Evolutionary conservation across 345 rosid species (phyloP).

Genomic region (Eucalyptus paniculata): DNA sequence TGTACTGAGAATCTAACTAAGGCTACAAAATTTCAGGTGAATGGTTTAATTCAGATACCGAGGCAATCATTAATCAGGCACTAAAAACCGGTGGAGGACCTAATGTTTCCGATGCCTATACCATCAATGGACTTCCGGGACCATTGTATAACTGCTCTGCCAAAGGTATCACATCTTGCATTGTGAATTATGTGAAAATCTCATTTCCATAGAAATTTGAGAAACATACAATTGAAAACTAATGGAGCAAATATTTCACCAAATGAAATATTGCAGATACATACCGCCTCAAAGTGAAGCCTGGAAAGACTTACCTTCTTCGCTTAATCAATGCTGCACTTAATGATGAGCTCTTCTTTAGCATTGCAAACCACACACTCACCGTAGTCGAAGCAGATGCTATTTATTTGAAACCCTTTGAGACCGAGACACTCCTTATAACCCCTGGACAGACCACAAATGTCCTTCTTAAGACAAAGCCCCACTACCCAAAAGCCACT

Average conservation of each 20-base stretch:
- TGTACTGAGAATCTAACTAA: not conserved
- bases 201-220: not conserved
- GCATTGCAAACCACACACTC: slow-evolving; percentile 37
- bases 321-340: slow-evolving; percentile 40
- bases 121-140: slow-evolving; percentile 71
- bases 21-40: slow-evolving; percentile 34
- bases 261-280: slow-evolving; percentile 8
- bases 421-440: slow-evolving; percentile 21
- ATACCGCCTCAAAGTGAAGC: slow-evolving; percentile 31
- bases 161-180: slow-evolving; percentile 19
- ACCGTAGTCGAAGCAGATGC: slow-evolving; percentile 34
- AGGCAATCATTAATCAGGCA: slow-evolving; percentile 59
- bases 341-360: slow-evolving; percentile 45
- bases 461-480: slow-evolving; percentile 29
- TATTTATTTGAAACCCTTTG: slow-evolving; percentile 21
- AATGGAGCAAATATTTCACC: not conserved
- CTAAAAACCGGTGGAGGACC: slow-evolving; percentile 67
- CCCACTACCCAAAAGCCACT: slow-evolving; percentile 21
- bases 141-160: slow-evolving; percentile 71
- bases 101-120: slow-evolving; percentile 76
- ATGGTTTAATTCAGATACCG: slow-evolving; percentile 67
- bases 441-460: slow-evolving; percentile 39
- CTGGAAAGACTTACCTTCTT: slow-evolving; percentile 30
- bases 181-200: not conserved
- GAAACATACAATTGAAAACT: not conserved